phyloP scores from a whole-genome alignment of 2,329 filamentous ascomycete genomes.

The Aciculosporium take region DNA sequence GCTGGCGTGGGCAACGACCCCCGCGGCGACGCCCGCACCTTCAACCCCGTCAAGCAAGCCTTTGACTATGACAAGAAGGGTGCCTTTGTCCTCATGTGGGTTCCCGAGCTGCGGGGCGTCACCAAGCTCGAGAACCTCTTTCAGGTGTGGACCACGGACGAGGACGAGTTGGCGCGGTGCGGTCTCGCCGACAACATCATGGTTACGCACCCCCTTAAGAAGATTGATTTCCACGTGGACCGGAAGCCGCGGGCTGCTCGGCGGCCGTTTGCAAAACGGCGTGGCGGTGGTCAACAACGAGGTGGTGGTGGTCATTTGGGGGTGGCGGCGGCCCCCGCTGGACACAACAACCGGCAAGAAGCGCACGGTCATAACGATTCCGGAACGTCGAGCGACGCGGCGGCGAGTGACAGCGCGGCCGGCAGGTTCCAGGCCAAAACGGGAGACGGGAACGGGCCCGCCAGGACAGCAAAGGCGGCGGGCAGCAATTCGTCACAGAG shows the following conservation, averaged over 20 bases:
- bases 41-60: conserved; percentile 71
- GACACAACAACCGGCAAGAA: not conserved
- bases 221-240: conserved; percentile 48
- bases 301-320: conserved; percentile 10
- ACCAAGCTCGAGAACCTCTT: conserved; percentile 45
- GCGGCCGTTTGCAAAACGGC: conserved; percentile 12
- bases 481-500: too few species aligned
- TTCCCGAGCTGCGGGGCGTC: conserved; percentile 49
- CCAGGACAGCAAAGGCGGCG: too few species aligned
- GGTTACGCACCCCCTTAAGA: conserved; percentile 52
- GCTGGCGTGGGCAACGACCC: conserved; percentile 71
- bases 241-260: conserved; percentile 25
- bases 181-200: conserved; percentile 45
- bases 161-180: conserved; percentile 40
- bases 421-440: not conserved
- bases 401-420: not conserved
- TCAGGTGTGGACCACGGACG: conserved; percentile 52
- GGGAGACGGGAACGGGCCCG: not conserved
- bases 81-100: conserved; percentile 58
- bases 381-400: conserved; percentile 1
- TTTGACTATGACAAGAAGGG: conserved; percentile 62
- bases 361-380: too few species aligned
- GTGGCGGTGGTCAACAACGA: conserved; percentile 13
- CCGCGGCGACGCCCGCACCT: conserved; percentile 53
- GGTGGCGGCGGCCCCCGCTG: conserved; percentile 6